Conservation (phyloP, 2,329 filamentous ascomycete species). For the Pyricularia pennisetigena region DNA sequence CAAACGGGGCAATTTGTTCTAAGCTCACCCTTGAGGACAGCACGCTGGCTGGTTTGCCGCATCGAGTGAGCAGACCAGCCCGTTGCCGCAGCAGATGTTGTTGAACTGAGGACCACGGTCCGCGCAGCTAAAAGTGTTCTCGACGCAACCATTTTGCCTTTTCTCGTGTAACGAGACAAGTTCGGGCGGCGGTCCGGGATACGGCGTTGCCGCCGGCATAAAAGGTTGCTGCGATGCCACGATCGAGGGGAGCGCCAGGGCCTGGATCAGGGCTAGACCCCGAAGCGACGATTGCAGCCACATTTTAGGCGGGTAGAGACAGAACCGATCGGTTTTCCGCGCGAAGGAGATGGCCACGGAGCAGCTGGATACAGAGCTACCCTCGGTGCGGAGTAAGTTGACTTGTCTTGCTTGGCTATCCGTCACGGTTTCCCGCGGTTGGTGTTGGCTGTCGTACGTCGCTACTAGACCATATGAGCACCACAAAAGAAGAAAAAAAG, state of each 20-base stretch:
- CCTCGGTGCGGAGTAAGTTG: too few species aligned
- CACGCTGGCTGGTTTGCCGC: slow-evolving; percentile 38
- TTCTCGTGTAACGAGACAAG: slow-evolving; percentile 8
- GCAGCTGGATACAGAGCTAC: too few species aligned
- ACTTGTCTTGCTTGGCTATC: background rate
- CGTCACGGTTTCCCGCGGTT: background rate
- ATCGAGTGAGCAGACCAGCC: slow-evolving; percentile 40
- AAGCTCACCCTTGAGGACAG: slow-evolving; percentile 38
- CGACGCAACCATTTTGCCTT: slow-evolving; percentile 24
- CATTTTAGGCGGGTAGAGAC: background rate
- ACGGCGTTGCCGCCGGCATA: slow-evolving; percentile 16
- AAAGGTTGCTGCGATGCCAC: slow-evolving; percentile 16
- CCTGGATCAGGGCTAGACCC: background rate
- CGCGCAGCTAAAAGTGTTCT: slow-evolving; percentile 40
- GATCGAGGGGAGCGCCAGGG: slow-evolving; percentile 2
- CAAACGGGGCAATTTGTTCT: background rate
- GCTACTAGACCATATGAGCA: background rate
- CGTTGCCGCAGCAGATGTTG: slow-evolving; percentile 40
- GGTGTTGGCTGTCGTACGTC: background rate
- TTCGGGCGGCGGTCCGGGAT: slow-evolving; percentile 4
- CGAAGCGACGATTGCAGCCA: slow-evolving; percentile 2
- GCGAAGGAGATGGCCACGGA: background rate
- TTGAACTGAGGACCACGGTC: slow-evolving; percentile 34
- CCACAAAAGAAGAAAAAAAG: too few species aligned
- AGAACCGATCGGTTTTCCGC: background rate